These are phyloP conservation scores for Cercospora brassicicola DNA, from an alignment of 2,329 filamentous ascomycete species.

Conservation along the genomic window DNA sequence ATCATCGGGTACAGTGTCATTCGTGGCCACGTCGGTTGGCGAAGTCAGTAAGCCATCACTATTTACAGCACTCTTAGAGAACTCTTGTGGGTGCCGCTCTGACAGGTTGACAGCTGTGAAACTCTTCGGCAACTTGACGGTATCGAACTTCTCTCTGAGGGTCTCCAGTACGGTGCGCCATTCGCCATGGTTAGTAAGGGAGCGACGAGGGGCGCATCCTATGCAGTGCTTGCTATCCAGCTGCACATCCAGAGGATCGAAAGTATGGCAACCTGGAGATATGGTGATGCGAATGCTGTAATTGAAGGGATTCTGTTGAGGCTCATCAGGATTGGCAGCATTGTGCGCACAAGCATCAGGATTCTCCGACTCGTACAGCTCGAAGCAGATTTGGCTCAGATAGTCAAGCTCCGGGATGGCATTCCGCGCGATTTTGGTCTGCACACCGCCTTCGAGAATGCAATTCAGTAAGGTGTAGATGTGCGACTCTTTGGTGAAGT, in stretches of 20 bases:
- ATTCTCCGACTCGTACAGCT: conserved; percentile 93
- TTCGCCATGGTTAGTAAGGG: conserved; percentile 84
- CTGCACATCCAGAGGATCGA: conserved; percentile 93
- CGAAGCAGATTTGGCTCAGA: conserved; percentile 94
- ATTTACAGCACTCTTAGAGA: conserved; percentile 30
- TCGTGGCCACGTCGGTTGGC: conserved; percentile 16
- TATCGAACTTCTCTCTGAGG: conserved; percentile 88
- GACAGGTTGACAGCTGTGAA: conserved; percentile 54
- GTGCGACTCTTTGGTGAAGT: conserved; percentile 98
- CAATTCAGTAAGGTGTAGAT: conserved; percentile 98
- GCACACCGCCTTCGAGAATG: conserved; percentile 93
- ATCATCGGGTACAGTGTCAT: neutral
- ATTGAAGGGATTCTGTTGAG: conserved; percentile 57
- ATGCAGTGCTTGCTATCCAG: conserved; percentile 96
- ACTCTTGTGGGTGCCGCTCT: conserved; percentile 51
- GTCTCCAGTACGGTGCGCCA: conserved; percentile 98
- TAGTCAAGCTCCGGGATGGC: conserved; percentile 97
- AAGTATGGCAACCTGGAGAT: conserved; percentile 92
- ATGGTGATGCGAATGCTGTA: conserved; percentile 97
- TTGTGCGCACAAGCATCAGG: conserved; percentile 55
- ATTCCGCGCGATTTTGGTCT: conserved; percentile 93
- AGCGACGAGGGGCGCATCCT: conserved; percentile 84
- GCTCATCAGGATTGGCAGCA: conserved; percentile 41
- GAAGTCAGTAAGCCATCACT: conserved; percentile 1
- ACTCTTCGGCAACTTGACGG: conserved; percentile 56